Base-by-base conservation (phyloP, 2,329 filamentous ascomycete species). In the Verticillium nonalfalfae region DNA sequence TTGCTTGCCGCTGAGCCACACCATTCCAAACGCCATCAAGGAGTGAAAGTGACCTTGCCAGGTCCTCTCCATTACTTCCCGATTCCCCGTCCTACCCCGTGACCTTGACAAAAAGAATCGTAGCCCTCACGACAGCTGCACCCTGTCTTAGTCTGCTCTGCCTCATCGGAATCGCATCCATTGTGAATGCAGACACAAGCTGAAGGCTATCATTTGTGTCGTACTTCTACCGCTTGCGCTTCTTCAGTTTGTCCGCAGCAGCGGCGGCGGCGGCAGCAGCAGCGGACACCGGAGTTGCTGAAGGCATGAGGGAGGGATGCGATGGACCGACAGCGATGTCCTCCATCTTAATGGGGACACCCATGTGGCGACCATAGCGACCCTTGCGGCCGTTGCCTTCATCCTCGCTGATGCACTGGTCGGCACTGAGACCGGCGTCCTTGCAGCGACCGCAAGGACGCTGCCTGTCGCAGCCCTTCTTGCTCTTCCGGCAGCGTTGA, bases 401-500 rank as follows among this genome's bases (percentile, higher is more conserved):
- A 69, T 99, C 95, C 76, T 99, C 95, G 75, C 93, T 97, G 75
- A 99, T 87, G 75, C 95, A 99, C 66, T 94, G 91, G 68, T 98
- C 95, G 63, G 92, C 87, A 61, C 90, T 90, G 69, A 99, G 91
- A 21, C 95, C 95, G 54, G 95, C 95, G 77, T 99, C 95, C 74
- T 93, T 92, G 85, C 95, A 99, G 65, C 95, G 87, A 61, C 93
- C 91, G 72, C 95, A 99, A 34, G 95, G 95, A 45, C 95, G 89
- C 77, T 98, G 95, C 62, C 95, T 89, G 78, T 99, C 95, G 73
- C 95, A 99, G 13, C 95, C 95, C 79, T 99, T 99, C 83, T 99
- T 99, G 79, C 94, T 98, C 85, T 99, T 99, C 70, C 95, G 90
- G 82, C 95, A 99, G 62, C 95, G 90, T 75, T 99, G 95, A 81